Base-by-base conservation (phyloP, 192 early-diverging fungal genomes). In the Backusella tarrabulga region DNA sequence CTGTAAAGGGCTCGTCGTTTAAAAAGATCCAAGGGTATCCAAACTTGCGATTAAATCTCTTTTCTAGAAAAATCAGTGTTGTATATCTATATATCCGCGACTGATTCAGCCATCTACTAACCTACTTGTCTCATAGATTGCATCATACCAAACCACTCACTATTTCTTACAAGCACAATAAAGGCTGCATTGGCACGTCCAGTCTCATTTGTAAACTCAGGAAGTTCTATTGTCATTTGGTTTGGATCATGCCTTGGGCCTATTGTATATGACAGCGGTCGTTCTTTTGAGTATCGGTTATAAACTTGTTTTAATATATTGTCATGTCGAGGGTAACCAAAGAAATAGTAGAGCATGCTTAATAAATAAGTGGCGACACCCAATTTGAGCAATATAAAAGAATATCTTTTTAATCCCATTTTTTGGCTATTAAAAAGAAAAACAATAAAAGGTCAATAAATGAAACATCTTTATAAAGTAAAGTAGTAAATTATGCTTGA, bases 11-110 rank as follows among this genome's bases (percentile, higher is more conserved):
- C 54, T 85, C 85, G 46, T 95, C 87, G 87, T 96, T 96, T 42
- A 96, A 83, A 76, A 95, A 93, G 9, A 96, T 86, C 76, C 95
- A 96, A 0, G 94, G 94, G 76, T 96, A 96, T 76, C 90, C 79
- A 83, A 92, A 92, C 9, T 84, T 82, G 56, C 76, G 83, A 79
- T 96, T 96, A 79, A 95, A 94, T 52, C 89, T 87, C 42, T 87
- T 80, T 77, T 96, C 93, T 75, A 23, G 12, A 63, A 29, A 29
- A 29, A 29, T 12, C 32, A 14, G 29, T 32, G 8, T 12, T 11
- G 2, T 23, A 15, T 0, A 12, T 40, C 38, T 17, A 15, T 34
- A 50, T 4, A 32, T 32, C 32, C 7, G 5, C 1, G 15, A n/a
- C 21, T 54, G 17, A 19, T 6, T n/a, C 21, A 54, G 7, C n/a